These are phyloP conservation scores for Acorus calamus DNA, from an alignment of 106 monocot genomes.

Conservation along the genomic window DNA sequence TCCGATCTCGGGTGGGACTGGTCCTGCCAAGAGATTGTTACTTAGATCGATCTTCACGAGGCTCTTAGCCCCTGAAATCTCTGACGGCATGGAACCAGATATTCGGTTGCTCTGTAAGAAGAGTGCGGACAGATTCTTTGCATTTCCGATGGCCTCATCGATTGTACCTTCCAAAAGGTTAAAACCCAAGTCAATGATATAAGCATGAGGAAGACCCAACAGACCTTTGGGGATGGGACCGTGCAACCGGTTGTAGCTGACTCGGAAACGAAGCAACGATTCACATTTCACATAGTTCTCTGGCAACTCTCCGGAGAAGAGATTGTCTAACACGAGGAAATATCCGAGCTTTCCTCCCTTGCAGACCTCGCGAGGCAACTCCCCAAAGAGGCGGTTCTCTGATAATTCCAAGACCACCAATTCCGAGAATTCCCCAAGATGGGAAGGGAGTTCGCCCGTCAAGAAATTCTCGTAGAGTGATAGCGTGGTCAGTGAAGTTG, in stretches of 20 bases:
- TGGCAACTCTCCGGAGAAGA: conserved; percentile 53
- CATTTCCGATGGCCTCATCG: conserved; percentile 40
- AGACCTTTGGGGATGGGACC: conserved; percentile 48
- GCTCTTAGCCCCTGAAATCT: conserved; percentile 38
- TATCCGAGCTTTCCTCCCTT: conserved; percentile 46
- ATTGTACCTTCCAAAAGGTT: conserved; percentile 63
- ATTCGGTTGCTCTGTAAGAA: conserved; percentile 64
- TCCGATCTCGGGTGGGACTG: conserved; percentile 63
- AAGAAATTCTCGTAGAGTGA: conserved; percentile 72
- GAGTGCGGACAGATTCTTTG: conserved; percentile 65
- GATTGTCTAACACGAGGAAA: conserved; percentile 54
- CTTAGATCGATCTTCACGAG: conserved; percentile 86
- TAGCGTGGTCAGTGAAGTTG: conserved; percentile 51
- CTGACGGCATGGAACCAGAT: conserved; percentile 45
- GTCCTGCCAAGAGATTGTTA: conserved; percentile 61
- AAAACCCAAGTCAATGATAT: conserved; percentile 68
- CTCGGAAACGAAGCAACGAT: conserved; percentile 64
- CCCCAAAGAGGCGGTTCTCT: conserved; percentile 69
- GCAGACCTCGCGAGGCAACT: conserved; percentile 51
- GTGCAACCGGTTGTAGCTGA: conserved; percentile 48
- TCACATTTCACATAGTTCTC: conserved; percentile 43
- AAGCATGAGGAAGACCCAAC: conserved; percentile 56
- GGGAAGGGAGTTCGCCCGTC: conserved; percentile 49
- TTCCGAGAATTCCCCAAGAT: conserved; percentile 49
- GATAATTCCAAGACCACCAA: conserved; percentile 66